phyloP scores from a whole-genome alignment of 805 yeast species.

The Metschnikowia shivogae region DNA sequence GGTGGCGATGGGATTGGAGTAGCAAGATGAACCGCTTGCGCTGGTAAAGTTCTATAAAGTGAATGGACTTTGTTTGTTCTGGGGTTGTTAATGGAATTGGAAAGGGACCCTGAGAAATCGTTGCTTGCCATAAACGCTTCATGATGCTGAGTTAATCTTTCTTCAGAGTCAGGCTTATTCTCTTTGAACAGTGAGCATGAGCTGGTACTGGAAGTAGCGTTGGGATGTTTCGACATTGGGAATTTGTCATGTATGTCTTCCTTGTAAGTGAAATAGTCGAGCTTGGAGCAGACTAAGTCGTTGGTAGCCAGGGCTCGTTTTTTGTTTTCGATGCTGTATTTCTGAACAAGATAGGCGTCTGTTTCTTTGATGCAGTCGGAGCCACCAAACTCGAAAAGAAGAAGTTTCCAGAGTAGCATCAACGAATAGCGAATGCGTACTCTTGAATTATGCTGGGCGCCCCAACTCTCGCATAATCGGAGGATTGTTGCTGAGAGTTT shows the following conservation, averaged over 20 bases:
- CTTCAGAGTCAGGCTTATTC: background rate
- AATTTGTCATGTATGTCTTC: constrained; percentile 71
- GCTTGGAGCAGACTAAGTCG: constrained; percentile 59
- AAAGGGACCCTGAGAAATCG: constrained; percentile 47
- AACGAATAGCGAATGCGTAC: constrained; percentile 57
- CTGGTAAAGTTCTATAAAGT: constrained; percentile 43
- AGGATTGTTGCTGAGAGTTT: constrained; percentile 45
- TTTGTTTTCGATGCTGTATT: constrained; percentile 33
- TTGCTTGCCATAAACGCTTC: constrained; percentile 34
- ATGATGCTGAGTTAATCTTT: background rate
- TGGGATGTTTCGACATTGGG: constrained; percentile 47
- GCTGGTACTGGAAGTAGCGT: background rate
- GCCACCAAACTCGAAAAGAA: constrained; percentile 64
- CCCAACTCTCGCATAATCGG: constrained; percentile 59
- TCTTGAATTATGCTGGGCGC: constrained; percentile 43
- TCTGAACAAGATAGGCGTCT: constrained; percentile 43
- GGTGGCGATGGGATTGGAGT: constrained; percentile 90
- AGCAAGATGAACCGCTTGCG: constrained; percentile 64
- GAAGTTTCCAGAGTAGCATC: constrained; percentile 48
- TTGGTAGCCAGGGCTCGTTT: constrained; percentile 15
- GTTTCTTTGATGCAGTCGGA: constrained; percentile 34
- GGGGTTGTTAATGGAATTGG: constrained; percentile 58
- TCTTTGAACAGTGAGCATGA: constrained; percentile 1
- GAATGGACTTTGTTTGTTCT: constrained; percentile 47
- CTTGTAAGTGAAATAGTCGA: constrained; percentile 79